Evolutionary conservation across 2,329 filamentous ascomycete genomes (phyloP), one percentile per base, ranked within the genome.

Genomic region (Calycina herbarum): DNA sequence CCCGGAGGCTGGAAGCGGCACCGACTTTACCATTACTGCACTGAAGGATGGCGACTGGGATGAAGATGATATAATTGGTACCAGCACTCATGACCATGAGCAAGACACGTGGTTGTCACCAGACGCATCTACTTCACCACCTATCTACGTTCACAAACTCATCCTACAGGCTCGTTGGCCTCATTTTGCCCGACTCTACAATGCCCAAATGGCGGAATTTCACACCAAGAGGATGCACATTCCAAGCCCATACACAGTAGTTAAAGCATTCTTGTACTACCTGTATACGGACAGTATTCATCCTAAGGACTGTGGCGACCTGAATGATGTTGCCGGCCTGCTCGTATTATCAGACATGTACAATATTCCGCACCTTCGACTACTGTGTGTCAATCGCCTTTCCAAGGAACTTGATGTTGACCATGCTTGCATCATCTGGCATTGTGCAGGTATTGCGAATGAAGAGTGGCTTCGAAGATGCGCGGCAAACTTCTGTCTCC

Each of bases 271-370:
- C 75, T 83, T 99, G 33, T 94, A 95, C 79, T 99, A 97, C 75
- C 86, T 99, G 0, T 99, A 99, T 78, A 97, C 95, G 0, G 95
- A 99, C 77, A 94, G 90, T 71, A 97, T 99, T 71, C 82, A 87
- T 70, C 76, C 78, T 1, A 81, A 83, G 31, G 78, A 80, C n/a
- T 80, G 82, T 58, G 86, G 86, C 0, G 85, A 89, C 59, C 86
- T 97, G 24, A 87, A 89, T 35, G 94, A 97, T 72, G 93, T 98
- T 15, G 94, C 95, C 0, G 94, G 95, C 8, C 87, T 99, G 78
- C 85, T 99, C 2, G 94, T 99, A 69, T 96, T 99, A 92, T 93
- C 93, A 56, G 97, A 98, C 77, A 92, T 98, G 58, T 99, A 99
- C 80, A 94, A 97, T 75, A 96, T 99, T 81, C 94, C 94, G 1